Conservation (phyloP, 805 yeast genomes). For the Starmerella roubikii region DNA sequence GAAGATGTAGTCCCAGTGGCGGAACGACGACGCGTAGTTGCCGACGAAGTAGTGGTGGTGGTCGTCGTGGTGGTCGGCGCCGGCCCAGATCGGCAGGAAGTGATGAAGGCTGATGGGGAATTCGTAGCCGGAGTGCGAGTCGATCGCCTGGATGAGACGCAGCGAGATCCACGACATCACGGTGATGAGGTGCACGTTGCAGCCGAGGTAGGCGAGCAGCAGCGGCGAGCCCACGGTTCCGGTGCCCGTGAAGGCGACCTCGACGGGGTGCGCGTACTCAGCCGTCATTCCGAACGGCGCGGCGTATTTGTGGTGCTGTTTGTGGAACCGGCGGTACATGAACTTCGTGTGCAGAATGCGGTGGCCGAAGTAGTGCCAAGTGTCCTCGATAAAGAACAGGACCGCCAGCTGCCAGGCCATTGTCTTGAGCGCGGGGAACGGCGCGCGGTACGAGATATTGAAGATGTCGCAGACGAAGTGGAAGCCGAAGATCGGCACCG, state of each 20-base stretch:
- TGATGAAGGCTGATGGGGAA: conserved; percentile 94
- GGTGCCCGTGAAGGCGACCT: conserved; percentile 77
- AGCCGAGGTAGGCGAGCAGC: conserved; percentile 61
- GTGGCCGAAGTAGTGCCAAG: conserved; percentile 96
- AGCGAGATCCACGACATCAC: conserved; percentile 74
- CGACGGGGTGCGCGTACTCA: conserved; percentile 94
- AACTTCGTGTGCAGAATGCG: conserved; percentile 73
- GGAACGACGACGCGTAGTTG: conserved; percentile 84
- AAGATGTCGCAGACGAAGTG: conserved; percentile 78
- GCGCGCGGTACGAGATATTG: conserved; percentile 66
- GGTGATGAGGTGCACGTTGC: conserved; percentile 77
- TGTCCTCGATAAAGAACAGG: conserved; percentile 78
- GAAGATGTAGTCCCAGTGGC: conserved; percentile 86
- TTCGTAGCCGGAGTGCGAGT: conserved; percentile 95
- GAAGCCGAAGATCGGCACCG: conserved; percentile 93
- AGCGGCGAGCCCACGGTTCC: conserved; percentile 97
- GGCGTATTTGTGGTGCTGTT: conserved; percentile 94
- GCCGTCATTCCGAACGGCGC: conserved; percentile 97
- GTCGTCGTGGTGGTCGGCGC: conserved; percentile 95
- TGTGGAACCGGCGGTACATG: conserved; percentile 84
- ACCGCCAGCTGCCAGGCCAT: conserved; percentile 54
- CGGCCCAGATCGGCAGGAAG: conserved; percentile 93
- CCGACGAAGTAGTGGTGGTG: conserved; percentile 95
- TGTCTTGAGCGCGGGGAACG: conserved; percentile 59
- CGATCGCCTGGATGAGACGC: conserved; percentile 91